Evolutionary conservation across 352 stramenopile species (phyloP).

Genomic region (Globisporangium canariense): DNA sequence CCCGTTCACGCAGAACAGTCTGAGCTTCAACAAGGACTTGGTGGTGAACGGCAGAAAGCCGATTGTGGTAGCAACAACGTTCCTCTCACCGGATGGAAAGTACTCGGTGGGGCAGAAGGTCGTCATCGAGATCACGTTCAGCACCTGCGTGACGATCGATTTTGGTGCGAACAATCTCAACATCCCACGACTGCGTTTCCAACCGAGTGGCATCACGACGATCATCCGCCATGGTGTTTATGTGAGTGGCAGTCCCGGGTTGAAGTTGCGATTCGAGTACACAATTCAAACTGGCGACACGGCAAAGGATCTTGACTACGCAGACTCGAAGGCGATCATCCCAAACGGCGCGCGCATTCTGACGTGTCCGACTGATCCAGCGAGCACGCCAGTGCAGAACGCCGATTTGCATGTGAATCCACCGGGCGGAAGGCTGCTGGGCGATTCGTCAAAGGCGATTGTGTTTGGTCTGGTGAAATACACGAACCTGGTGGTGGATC

Average conservation of each 20-base stretch:
- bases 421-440: conserved; percentile 49
- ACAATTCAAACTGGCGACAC: conserved; percentile 70
- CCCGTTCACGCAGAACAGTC: conserved; percentile 55
- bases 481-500: conserved; percentile 71
- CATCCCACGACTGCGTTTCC: conserved; percentile 48
- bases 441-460: conserved; percentile 38
- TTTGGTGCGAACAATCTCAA: conserved; percentile 25
- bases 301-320: conserved; percentile 62
- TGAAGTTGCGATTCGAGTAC: conserved; percentile 69
- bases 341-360: conserved; percentile 70
- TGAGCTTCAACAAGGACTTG: conserved; percentile 70
- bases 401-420: conserved; percentile 81
- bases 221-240: conserved; percentile 66
- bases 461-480: conserved; percentile 60
- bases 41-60: conserved; percentile 68
- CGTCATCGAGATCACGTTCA: conserved; percentile 65
- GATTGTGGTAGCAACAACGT: conserved; percentile 40
- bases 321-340: conserved; percentile 44
- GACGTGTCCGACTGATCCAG: conserved; percentile 45
- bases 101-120: conserved; percentile 62
- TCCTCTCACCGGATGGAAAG: conserved; percentile 56
- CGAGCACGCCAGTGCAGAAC: conserved; percentile 35
- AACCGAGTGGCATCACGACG: conserved; percentile 39
- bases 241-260: conserved; percentile 45
- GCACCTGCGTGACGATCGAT: conserved; percentile 51